These are phyloP conservation scores for Verticillium isaacii DNA, from an alignment of 2,329 filamentous ascomycete species.

Conservation along the genomic window DNA sequence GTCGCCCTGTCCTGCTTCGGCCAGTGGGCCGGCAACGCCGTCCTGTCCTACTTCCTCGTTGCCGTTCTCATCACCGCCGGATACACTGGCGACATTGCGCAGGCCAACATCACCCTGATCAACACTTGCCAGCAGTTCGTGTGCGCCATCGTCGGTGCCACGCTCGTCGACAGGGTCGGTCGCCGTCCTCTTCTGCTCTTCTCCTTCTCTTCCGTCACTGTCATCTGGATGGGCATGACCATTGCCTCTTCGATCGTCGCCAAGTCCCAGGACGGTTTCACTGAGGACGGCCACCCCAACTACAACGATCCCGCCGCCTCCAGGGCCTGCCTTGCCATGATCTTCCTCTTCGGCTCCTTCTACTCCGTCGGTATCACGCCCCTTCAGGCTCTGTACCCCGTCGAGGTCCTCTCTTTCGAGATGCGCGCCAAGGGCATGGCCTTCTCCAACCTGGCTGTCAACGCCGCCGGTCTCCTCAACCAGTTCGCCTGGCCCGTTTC, in stretches of 20 bases:
- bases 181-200: constrained; percentile 48
- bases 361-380: constrained; percentile 39
- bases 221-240: constrained; percentile 47
- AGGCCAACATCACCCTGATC: constrained; percentile 47
- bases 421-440: constrained; percentile 46
- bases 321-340: constrained; percentile 43
- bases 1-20: constrained; percentile 37
- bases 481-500: constrained; percentile 36
- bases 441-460: constrained; percentile 34
- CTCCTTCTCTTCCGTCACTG: constrained; percentile 40
- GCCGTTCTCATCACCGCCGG: constrained; percentile 48
- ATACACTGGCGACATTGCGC: constrained; percentile 28
- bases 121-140: constrained; percentile 45
- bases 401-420: constrained; percentile 43
- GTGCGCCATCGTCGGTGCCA: constrained; percentile 43
- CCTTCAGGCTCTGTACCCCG: constrained; percentile 34
- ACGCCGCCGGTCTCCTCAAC: constrained; percentile 35
- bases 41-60: constrained; percentile 44
- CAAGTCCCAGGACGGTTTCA: constrained; percentile 22
- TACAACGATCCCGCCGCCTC: constrained; percentile 31
- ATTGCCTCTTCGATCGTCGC: constrained; percentile 34
- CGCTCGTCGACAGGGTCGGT: constrained; percentile 43
- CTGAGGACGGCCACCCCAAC: constrained; percentile 17
- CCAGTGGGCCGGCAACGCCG: constrained; percentile 38
- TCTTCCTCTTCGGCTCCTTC: constrained; percentile 49